Percentiles rank a stretch among this genome's conserved stretches.
These are phyloP conservation scores for Coprinellus micaceus DNA, from an alignment of 768 basidiomycete species.

Conservation along the genomic window DNA sequence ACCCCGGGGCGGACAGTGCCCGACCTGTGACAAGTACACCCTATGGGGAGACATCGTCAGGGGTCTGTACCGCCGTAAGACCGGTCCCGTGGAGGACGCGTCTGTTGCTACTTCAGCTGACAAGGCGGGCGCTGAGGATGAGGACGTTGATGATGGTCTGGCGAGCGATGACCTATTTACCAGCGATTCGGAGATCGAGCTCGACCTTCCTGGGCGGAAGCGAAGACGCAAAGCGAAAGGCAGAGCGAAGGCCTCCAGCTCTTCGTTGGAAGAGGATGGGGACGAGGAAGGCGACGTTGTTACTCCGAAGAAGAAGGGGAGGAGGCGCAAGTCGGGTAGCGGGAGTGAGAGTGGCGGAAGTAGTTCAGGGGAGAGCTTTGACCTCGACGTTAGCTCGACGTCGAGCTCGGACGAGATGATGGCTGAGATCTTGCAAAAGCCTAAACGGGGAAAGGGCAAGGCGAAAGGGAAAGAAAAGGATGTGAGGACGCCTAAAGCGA, in stretches of 20 bases:
- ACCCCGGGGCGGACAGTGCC: slow-evolving; percentile 62
- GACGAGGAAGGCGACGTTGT: neutral
- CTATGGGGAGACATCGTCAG: slow-evolving; percentile 71
- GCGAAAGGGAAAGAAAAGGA: neutral
- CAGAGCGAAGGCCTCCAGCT: too few species aligned
- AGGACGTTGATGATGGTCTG: slow-evolving; percentile 20
- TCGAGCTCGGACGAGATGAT: slow-evolving; percentile 12
- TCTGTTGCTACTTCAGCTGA: slow-evolving; percentile 17
- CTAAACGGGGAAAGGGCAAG: neutral
- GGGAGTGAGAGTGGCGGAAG: slow-evolving; percentile 21
- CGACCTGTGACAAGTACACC: slow-evolving; percentile 46
- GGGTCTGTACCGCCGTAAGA: slow-evolving; percentile 55
- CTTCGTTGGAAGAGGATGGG: neutral
- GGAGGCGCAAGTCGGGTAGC: neutral
- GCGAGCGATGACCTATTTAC: slow-evolving; percentile 11
- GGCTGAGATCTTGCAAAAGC: neutral
- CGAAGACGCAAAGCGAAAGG: neutral
- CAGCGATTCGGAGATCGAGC: slow-evolving; percentile 9
- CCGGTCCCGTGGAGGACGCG: too few species aligned
- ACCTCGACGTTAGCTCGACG: slow-evolving; percentile 23
- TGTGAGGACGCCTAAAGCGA: too few species aligned
- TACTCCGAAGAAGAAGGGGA: neutral
- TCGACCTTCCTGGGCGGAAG: too few species aligned
- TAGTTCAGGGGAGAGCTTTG: slow-evolving; percentile 19
- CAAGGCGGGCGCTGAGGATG: slow-evolving; percentile 26